Evolutionary conservation across 2,329 filamentous ascomycete species (phyloP), one percentile per base, ranked within the genome.

Genomic region (Aphanocladium album): DNA sequence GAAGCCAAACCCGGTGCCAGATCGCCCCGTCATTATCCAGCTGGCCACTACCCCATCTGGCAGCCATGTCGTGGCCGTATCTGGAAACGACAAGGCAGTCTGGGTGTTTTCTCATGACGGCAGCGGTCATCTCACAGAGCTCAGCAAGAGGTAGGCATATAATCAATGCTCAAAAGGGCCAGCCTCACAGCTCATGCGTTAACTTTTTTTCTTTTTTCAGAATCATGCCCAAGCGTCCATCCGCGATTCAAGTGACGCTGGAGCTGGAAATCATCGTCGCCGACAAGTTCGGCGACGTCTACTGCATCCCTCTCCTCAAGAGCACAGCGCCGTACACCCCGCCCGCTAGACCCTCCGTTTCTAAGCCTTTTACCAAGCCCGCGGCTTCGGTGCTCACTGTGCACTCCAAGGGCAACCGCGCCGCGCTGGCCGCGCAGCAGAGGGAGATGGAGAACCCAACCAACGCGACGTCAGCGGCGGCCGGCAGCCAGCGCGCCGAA

Each of bases 211-310:
- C 33, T 35, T 35, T 12, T 35, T 35, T 12, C 33, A 93, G 91
- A 73, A 77, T 76, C 62, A 96, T 98, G 89, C 91, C 92, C 43
- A 98, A 97, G 77, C 87, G 92, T 39, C 91, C 93, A 14, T 93
- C 88, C 70, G 86, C 89, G 39, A 79, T 98, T 61, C 77, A 82
- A 56, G 75, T 97, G 57, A 86, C 89, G 8, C 78, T 84, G 43
- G 88, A 70, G 80, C 81, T 47, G 89, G 33, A 86, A 9, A 90
- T 99, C 64, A 76, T 98, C 61, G 87, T 85, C 63, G 93, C 87
- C 57, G 95, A 99, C 79, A 99, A 99, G 74, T 98, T 98, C 70
- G 95, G 95, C 65, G 95, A 99, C 72, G 93, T 97, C 63, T 98
- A 96, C 75, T 84, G 90, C 12, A 76, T 99, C 8, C 93, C 95